A percentile compares a stretch with the other conserved stretches of the same genome.
Conservation (phyloP, 352 stramenopile species). For the Pythium phragmiticola region DNA sequence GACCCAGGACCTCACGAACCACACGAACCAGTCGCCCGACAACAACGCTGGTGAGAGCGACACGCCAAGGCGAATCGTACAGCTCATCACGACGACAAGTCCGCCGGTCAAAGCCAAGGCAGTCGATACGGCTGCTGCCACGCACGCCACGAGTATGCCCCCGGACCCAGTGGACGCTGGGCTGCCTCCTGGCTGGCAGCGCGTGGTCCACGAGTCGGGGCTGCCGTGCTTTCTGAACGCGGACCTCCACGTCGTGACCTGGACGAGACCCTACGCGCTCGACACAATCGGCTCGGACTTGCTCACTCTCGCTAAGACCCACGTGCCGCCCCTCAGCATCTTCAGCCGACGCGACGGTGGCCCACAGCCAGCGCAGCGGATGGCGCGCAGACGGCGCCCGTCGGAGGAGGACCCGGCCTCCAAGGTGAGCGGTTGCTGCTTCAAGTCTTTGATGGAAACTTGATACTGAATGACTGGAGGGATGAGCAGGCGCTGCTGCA, state of each 20-base stretch:
- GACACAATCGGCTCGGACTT: constrained; percentile 40
- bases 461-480: neutral
- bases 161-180: constrained; percentile 22
- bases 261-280: constrained; percentile 68
- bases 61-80: constrained; percentile 5
- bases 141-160: neutral
- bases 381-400: neutral
- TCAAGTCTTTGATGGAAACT: neutral
- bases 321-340: constrained; percentile 67
- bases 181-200: constrained; percentile 63
- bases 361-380: neutral
- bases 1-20: neutral
- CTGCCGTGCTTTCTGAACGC: constrained; percentile 72
- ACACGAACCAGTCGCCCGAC: too few relatives aligned
- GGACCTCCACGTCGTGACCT: constrained; percentile 52
- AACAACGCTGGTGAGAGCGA: neutral
- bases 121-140: neutral
- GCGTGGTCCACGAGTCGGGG: constrained; percentile 61
- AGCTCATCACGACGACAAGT: constrained; percentile 16
- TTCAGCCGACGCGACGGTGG: constrained; percentile 31
- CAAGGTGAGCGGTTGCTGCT: neutral
- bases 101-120: neutral
- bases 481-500: neutral
- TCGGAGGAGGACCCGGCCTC: neutral
- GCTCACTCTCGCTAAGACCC: constrained; percentile 42